Evolutionary conservation across 176 grass and related monocot species (phyloP), one percentile per base, ranked within the genome.

Genomic region (Cymbopogon citratus): DNA sequence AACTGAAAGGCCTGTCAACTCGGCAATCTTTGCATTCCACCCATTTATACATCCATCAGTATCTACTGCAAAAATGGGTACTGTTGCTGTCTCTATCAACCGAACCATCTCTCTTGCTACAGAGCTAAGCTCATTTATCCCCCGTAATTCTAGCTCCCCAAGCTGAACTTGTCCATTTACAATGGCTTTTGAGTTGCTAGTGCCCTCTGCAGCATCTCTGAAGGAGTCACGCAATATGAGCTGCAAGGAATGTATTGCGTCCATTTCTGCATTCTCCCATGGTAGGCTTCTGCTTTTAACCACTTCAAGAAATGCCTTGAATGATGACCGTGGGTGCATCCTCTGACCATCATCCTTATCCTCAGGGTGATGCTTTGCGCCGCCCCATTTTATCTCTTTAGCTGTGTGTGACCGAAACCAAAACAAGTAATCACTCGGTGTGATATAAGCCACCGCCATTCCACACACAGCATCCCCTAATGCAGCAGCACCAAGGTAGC

Each of bases 391-490:
- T 63, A 99, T 91, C 69, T 99, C 92, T 69, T 99, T 95, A 31
- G 92, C 96, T 21, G 96, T 95, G 82, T 99, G 96, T 35, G 96
- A 95, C 34, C 96, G 87, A 77, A 99, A 99, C 96, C 96, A 99
- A 80, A 99, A 99, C 62, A 99, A 89, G 74, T 93, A 95, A 88
- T 99, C 96, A 33, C 76, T 90, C 14, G 86, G 86, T 6, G 92
- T 95, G 80, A 93, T 99, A 80, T 91, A 95, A 61, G 92, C 96
- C 61, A 99, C 90, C 3, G 92, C 92, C 96, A 99, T 95, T 75
- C 96, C 96, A 5, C 91, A 95, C 41, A 99, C 96, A 13, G 91
- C 92, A 79, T 99, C 91, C 4, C 96, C 96, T 49, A 99, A 79
- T 52, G 85, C 71, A 63, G 92, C 78, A 69, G 96, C 96, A 76